Percentiles rank a stretch among this genome's conserved stretches.
Evolutionary conservation across 352 stramenopile genomes (phyloP).

Genomic region (Phytophthora ohioensis): DNA sequence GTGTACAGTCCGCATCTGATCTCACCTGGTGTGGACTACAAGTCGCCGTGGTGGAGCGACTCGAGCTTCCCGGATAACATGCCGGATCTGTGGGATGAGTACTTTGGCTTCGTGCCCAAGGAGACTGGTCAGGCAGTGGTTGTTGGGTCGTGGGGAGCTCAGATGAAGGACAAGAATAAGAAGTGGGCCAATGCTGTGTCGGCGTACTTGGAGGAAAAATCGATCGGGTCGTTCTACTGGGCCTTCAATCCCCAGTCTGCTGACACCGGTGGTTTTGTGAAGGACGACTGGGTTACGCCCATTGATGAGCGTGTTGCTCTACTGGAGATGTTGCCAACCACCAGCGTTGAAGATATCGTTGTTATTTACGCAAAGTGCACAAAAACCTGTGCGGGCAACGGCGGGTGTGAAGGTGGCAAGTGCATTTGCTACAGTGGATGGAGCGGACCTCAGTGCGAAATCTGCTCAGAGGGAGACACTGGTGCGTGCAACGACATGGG

Average conservation of each 20-base stretch:
- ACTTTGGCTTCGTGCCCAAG: slow-evolving; percentile 74
- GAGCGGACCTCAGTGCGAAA: slow-evolving; percentile 72
- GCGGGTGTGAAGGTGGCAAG: slow-evolving; percentile 51
- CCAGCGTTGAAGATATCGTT: slow-evolving; percentile 49
- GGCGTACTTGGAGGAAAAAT: slow-evolving; percentile 60
- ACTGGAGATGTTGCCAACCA: slow-evolving; percentile 48
- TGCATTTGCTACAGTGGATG: slow-evolving; percentile 72
- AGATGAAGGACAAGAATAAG: slow-evolving; percentile 68
- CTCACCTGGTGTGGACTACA: slow-evolving; percentile 70
- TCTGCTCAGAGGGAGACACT: slow-evolving; percentile 62
- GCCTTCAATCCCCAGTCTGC: slow-evolving; percentile 80
- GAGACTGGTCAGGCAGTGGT: slow-evolving; percentile 66
- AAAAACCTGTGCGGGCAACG: slow-evolving; percentile 53
- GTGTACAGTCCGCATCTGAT: slow-evolving; percentile 77
- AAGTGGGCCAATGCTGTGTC: slow-evolving; percentile 62
- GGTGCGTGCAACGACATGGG: slow-evolving; percentile 61
- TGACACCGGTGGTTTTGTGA: slow-evolving; percentile 71
- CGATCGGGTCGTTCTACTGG: slow-evolving; percentile 82
- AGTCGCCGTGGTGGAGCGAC: slow-evolving; percentile 70
- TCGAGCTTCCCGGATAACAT: slow-evolving; percentile 76
- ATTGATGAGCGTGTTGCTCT: slow-evolving; percentile 68
- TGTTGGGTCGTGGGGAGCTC: slow-evolving; percentile 71
- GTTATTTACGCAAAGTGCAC: slow-evolving; percentile 53
- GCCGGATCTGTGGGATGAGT: slow-evolving; percentile 66
- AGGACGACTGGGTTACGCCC: slow-evolving; percentile 75